Conservation (phyloP, 1,139 yeast species). For the Blastobotrys malaysiensis region DNA sequence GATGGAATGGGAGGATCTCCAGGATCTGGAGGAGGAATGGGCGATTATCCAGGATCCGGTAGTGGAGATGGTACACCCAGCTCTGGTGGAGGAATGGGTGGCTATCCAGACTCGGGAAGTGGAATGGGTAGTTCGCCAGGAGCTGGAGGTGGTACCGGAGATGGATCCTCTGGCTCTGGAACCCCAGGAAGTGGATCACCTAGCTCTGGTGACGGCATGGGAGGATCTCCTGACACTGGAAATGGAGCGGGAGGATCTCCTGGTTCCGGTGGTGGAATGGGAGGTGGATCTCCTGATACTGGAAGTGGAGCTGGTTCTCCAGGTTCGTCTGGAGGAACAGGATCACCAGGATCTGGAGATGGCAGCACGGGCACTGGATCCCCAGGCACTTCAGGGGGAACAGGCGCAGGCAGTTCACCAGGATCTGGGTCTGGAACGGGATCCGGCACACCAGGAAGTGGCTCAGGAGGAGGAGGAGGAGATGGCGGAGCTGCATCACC, state of each 20-base stretch:
- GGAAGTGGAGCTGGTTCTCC: not conserved
- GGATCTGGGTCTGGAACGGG: slow-evolving; percentile 6
- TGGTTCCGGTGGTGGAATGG: slow-evolving; percentile 3
- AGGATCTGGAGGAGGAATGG: not conserved
- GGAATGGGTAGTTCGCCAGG: slow-evolving; percentile 8
- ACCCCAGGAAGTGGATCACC: slow-evolving; percentile 12
- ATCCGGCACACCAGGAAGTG: slow-evolving; percentile 3
- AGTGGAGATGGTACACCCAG: slow-evolving; percentile 8
- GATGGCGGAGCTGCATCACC: not conserved
- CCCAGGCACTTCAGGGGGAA: not conserved
- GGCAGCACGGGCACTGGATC: not conserved
- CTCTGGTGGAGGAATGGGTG: not conserved
- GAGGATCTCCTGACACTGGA: slow-evolving; percentile 9
- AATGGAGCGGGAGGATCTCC: slow-evolving; percentile 1
- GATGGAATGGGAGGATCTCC: slow-evolving; percentile 8
- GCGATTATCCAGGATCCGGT: slow-evolving; percentile 14
- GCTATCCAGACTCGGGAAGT: slow-evolving; percentile 11
- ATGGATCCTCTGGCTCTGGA: not conserved
- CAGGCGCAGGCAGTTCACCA: slow-evolving; percentile 4
- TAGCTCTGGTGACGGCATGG: not conserved
- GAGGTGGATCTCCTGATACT: slow-evolving; percentile 1
- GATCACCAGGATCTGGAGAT: slow-evolving; percentile 7
- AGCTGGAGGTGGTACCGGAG: slow-evolving; percentile 11
- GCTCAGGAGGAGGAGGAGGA: not conserved
- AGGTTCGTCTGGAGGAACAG: too few relatives aligned